These are phyloP conservation scores for Solanum arcanum DNA, from an alignment of 257 asterid genomes.

Conservation along the genomic window DNA sequence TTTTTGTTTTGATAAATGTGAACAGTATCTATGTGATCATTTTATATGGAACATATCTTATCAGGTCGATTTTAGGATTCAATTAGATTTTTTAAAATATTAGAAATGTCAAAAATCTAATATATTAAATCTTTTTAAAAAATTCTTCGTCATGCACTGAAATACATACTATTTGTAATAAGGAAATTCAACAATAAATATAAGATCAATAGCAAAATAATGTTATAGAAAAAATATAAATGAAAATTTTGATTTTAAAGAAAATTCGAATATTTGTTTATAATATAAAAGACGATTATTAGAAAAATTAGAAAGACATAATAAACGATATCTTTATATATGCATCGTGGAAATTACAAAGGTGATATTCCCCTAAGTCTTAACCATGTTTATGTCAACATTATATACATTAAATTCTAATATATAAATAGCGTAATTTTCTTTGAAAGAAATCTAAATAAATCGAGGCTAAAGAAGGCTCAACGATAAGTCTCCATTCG, in stretches of 20 bases:
- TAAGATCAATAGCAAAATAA: neutral
- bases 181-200: neutral
- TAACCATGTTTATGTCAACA: too few species aligned
- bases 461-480: rapidly evolving
- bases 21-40: neutral
- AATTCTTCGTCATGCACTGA: neutral
- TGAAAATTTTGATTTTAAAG: neutral
- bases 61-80: neutral
- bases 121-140: too few species aligned
- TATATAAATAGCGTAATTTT: too few species aligned
- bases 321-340: neutral
- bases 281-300: neutral
- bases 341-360: neutral
- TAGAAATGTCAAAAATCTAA: neutral
- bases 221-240: neutral
- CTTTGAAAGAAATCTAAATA: too few species aligned
- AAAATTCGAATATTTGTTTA: too few species aligned
- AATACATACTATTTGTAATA: neutral
- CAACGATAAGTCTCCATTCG: too few species aligned
- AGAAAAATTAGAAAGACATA: too few species aligned
- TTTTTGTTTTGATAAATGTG: neutral
- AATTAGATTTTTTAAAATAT: neutral
- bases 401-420: too few species aligned
- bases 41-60: neutral
- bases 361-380: too few species aligned